Evolutionary conservation across 1,139 yeast genomes (phyloP).

Genomic region (Citeromyces hawaiiensis): DNA sequence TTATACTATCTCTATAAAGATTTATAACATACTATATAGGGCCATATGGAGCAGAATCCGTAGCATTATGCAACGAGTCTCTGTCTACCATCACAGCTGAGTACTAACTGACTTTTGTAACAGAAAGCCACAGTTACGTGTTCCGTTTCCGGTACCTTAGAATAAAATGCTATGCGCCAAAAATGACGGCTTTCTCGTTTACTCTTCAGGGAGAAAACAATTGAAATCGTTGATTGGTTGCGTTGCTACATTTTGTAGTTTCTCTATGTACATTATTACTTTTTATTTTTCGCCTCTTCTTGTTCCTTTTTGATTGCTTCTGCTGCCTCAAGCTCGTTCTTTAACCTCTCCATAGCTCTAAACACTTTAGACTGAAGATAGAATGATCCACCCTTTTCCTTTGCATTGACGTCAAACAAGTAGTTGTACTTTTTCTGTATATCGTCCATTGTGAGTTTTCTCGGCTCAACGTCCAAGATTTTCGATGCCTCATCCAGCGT

Average conservation of each 20-base stretch:
- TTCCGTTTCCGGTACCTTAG: constrained; percentile 75
- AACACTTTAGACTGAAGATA: constrained; percentile 86
- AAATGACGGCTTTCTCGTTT: constrained; percentile 14
- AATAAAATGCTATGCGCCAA: constrained; percentile 23
- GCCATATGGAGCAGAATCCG: constrained; percentile 28
- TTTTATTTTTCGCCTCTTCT: constrained; percentile 1
- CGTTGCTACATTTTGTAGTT: constrained; percentile 28
- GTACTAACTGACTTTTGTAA: constrained; percentile 45
- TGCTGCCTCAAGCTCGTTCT: constrained; percentile 33
- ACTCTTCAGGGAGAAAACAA: constrained; percentile 8
- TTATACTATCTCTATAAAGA: constrained; percentile 51
- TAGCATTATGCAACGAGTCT: constrained; percentile 21
- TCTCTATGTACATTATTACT: neutral
- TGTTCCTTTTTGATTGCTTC: constrained; percentile 12
- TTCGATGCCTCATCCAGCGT: constrained; percentile 84
- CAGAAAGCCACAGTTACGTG: constrained; percentile 51
- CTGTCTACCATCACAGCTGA: constrained; percentile 33
- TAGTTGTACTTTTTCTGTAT: constrained; percentile 70
- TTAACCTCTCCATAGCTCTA: constrained; percentile 62
- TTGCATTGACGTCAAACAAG: constrained; percentile 76
- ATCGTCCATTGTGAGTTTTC: constrained; percentile 41
- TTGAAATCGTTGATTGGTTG: constrained; percentile 24
- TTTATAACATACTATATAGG: constrained; percentile 38
- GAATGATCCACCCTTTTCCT: constrained; percentile 89
- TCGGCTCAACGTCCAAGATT: constrained; percentile 65